Evolutionary conservation across 2,329 filamentous ascomycete species (phyloP).

Genomic region (Colletotrichum lindemuthianum): DNA sequence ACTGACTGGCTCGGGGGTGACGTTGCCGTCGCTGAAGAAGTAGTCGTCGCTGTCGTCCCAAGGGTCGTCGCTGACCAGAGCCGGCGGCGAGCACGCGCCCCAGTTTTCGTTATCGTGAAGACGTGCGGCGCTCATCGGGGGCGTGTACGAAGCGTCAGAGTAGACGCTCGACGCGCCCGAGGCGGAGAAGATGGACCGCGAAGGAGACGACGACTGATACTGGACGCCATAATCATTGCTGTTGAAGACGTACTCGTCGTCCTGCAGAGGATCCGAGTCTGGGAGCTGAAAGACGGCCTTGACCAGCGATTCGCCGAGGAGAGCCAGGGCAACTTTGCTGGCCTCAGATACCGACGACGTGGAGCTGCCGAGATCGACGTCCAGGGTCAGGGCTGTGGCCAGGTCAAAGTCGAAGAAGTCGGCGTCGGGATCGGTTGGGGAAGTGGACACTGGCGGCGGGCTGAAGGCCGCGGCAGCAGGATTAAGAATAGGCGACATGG

Average conservation of each 20-base stretch:
- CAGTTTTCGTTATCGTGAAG: too few species aligned
- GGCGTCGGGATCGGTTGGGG: background rate
- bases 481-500: conserved; percentile 10
- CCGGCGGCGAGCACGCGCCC: too few species aligned
- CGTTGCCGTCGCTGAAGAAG: too few species aligned
- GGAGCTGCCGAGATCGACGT: conserved; percentile 1
- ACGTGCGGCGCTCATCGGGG: too few species aligned
- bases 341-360: background rate
- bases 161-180: too few species aligned
- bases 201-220: background rate
- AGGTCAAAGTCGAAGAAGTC: background rate
- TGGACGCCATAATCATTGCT: background rate
- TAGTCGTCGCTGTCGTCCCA: too few species aligned
- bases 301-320: conserved; percentile 14
- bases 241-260: background rate
- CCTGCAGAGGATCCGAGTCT: background rate
- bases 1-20: too few species aligned
- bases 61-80: too few species aligned
- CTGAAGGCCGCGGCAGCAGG: conserved; percentile 14
- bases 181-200: background rate
- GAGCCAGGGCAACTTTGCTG: conserved; percentile 4
- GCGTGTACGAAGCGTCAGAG: too few species aligned
- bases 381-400: background rate
- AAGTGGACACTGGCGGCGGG: conserved; percentile 7
- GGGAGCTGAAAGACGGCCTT: background rate